These are phyloP conservation scores for Solanum hybrid DNA, from an alignment of 305 asterid species.

Conservation along the genomic window DNA sequence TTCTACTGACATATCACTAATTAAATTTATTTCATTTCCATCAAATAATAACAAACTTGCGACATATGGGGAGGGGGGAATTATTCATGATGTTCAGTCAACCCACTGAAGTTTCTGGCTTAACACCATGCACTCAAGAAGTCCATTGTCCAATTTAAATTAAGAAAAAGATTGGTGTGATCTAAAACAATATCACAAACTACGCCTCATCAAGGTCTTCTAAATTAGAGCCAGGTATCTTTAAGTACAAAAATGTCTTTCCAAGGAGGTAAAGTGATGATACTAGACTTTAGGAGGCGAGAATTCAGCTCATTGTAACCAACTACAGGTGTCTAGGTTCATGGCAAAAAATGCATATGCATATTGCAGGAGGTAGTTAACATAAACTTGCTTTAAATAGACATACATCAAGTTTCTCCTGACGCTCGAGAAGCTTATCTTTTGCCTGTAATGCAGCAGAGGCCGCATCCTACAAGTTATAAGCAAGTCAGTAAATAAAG, in stretches of 20 bases:
- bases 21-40: not conserved
- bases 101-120: not conserved
- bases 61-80: not conserved
- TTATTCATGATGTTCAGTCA: not conserved
- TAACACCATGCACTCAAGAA: not conserved
- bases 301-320: not conserved
- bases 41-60: not conserved
- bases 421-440: conserved; percentile 80
- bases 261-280: not conserved
- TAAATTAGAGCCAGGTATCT: not conserved
- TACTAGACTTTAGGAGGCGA: not conserved
- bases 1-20: not conserved
- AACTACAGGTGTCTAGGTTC: not conserved
- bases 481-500: conserved; percentile 14
- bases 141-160: not conserved
- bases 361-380: not conserved
- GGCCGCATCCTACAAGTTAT: conserved; percentile 57
- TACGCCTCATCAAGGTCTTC: not conserved
- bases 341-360: not conserved
- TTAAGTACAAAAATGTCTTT: not conserved
- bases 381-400: conserved; percentile 1
- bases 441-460: conserved; percentile 75
- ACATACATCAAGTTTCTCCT: conserved; percentile 84
- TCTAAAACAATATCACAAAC: not conserved
- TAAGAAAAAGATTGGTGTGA: not conserved